Evolutionary conservation across 2,329 filamentous ascomycete genomes (phyloP).

Genomic region (Clonostachys sp.): DNA sequence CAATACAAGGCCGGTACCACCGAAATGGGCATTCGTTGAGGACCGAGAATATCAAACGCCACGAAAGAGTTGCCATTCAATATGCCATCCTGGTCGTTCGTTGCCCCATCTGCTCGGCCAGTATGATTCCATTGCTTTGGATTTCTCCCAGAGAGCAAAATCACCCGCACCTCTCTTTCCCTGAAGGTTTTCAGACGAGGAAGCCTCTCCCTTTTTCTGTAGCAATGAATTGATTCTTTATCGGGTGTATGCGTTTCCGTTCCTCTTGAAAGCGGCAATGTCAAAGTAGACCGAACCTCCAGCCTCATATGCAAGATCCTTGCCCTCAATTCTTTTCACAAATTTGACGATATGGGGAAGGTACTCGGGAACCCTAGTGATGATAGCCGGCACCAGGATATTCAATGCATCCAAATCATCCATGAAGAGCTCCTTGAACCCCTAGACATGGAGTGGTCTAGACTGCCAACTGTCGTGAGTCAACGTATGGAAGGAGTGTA

Average conservation of each 20-base stretch:
- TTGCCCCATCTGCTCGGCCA: conserved; percentile 80
- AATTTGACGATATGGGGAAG: conserved; percentile 83
- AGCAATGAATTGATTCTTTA: conserved; percentile 79
- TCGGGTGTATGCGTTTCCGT: conserved; percentile 81
- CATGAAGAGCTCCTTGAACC: conserved; percentile 81
- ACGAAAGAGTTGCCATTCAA: conserved; percentile 96
- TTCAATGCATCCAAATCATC: conserved; percentile 86
- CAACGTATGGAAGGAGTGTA: conserved; percentile 73
- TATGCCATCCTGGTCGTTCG: conserved; percentile 70
- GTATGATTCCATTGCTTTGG: conserved; percentile 84
- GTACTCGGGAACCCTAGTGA: conserved; percentile 91
- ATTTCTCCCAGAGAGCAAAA: conserved; percentile 92
- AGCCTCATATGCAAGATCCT: conserved; percentile 77
- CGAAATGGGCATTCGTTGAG: conserved; percentile 88
- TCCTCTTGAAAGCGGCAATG: conserved; percentile 75
- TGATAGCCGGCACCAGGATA: conserved; percentile 72
- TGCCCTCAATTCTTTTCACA: conserved; percentile 70
- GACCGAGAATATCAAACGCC: conserved; percentile 83
- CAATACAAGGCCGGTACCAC: conserved; percentile 86
- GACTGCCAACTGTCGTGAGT: conserved; percentile 58
- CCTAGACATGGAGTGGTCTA: conserved; percentile 75
- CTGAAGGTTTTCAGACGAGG: conserved; percentile 57
- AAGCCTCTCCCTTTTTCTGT: conserved; percentile 85
- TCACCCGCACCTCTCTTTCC: conserved; percentile 75
- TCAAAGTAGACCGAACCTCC: conserved; percentile 95